Percentiles rank a stretch among this genome's conserved stretches.
phyloP scores from a whole-genome alignment of 371 early-diverging fungal species.

The Rhizopus sp. region DNA sequence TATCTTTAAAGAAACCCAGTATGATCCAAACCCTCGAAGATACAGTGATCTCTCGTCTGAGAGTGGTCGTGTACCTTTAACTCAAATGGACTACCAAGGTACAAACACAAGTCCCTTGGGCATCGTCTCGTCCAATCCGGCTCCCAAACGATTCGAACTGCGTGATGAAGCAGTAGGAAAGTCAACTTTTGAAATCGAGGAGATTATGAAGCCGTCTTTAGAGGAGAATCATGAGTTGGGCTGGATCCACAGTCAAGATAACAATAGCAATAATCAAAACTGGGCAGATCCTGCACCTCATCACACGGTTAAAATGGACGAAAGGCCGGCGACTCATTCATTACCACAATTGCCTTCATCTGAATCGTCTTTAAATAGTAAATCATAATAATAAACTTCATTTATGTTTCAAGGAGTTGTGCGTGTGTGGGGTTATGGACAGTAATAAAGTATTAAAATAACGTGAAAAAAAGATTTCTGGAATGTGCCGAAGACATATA shows the following conservation, averaged over 20 bases:
- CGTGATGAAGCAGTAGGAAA: neutral
- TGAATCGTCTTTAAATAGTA: neutral
- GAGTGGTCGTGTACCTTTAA: slow-evolving; percentile 34
- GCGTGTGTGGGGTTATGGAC: no score
- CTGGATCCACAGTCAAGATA: slow-evolving; percentile 21
- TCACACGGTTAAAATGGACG: slow-evolving; percentile 13
- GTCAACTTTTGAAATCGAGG: slow-evolving; percentile 8
- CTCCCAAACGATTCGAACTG: neutral
- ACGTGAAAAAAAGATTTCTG: no score
- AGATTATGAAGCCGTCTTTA: slow-evolving; percentile 4
- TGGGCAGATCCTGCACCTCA: slow-evolving; percentile 36
- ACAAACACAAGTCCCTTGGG: neutral
- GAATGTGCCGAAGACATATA: no score
- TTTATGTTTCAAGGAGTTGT: no score
- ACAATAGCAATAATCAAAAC: slow-evolving; percentile 7
- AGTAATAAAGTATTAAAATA: no score
- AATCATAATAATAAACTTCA: slow-evolving; percentile 3
- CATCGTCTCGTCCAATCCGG: neutral
- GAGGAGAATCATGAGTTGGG: slow-evolving; percentile 13
- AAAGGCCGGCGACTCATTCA: neutral
- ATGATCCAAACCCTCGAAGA: slow-evolving; percentile 2
- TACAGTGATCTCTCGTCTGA: slow-evolving; percentile 30
- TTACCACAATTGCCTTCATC: neutral
- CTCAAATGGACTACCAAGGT: slow-evolving; percentile 12
- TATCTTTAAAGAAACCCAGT: slow-evolving; percentile 19